Percentiles rank a stretch among this genome's conserved stretches.
Conservation (phyloP, 179 eudicot species). For the Amaranthus tricolor region DNA sequence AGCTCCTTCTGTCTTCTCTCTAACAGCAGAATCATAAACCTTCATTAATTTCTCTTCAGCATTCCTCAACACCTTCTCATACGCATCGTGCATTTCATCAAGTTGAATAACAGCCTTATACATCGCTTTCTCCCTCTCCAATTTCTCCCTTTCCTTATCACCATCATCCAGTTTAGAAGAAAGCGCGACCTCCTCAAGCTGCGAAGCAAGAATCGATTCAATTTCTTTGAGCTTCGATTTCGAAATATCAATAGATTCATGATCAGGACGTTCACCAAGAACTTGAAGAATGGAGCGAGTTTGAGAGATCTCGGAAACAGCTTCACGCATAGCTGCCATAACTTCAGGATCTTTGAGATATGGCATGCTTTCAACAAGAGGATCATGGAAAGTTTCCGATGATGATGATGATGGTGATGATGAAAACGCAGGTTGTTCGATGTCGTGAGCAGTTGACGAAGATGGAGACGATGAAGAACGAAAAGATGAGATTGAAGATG, state of each 20-base stretch:
- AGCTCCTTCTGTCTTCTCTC: slow-evolving; percentile 29
- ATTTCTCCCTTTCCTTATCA: slow-evolving; percentile 31
- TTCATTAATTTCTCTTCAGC: slow-evolving; percentile 63
- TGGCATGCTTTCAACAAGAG: slow-evolving; percentile 69
- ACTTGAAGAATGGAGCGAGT: slow-evolving; percentile 58
- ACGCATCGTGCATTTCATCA: slow-evolving; percentile 78
- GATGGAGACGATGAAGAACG: slow-evolving; percentile 28
- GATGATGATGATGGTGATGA: background rate
- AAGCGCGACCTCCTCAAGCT: slow-evolving; percentile 50
- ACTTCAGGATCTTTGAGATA: slow-evolving; percentile 64
- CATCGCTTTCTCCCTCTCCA: slow-evolving; percentile 52
- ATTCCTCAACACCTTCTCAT: slow-evolving; percentile 51
- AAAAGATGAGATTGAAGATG: slow-evolving; percentile 33
- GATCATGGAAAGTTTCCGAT: slow-evolving; percentile 29
- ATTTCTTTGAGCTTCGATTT: slow-evolving; percentile 47
- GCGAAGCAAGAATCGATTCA: slow-evolving; percentile 32
- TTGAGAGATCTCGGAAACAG: slow-evolving; percentile 67
- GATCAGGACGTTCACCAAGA: slow-evolving; percentile 78
- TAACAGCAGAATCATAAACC: slow-evolving; percentile 58
- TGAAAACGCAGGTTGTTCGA: slow-evolving; percentile 50
- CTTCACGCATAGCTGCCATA: slow-evolving; percentile 55
- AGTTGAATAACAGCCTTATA: slow-evolving; percentile 60
- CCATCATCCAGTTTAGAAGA: slow-evolving; percentile 25
- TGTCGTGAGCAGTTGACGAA: slow-evolving; percentile 31
- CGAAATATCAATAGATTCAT: slow-evolving; percentile 68